Evolutionary conservation across 768 basidiomycete genomes (phyloP), one percentile per base, ranked within the genome.

Genomic region (Hericium alpestre): DNA sequence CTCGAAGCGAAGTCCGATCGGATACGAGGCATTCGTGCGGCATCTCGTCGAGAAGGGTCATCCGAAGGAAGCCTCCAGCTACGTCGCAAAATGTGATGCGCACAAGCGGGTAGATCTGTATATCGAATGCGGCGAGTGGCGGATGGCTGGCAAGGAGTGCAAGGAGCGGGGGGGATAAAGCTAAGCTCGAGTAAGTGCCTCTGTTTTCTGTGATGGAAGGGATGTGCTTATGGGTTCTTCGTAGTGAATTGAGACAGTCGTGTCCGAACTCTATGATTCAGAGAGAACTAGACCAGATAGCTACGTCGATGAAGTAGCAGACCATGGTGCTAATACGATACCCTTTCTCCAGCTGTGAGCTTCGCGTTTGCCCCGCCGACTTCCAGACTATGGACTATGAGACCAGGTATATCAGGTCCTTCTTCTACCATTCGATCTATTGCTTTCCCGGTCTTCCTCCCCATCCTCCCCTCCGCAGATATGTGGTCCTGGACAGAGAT

Each of bases 1-100:
- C 63, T 87, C 86, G 38, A 93, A 82, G 70, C 81, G 91, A 62
- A 92, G 88, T 69, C 94, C 95, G 4, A 97, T 98, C 57, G 95
- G 96, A 1, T 98, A 95, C 65, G 94, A 97, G 66, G 79, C 87
- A 0, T 93, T 93, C 67, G 92, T 93, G 23, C 81, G 76, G 39
- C 83, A 90, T 62, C 77, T 96, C 39, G 79, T 90, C 27, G 77
- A 82, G 52, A 81, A 83, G 40, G 90, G 90, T 0, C 83, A 86
- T 67, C 64, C 70, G 25, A 89, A 81, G 65, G 88, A 95, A 66
- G 96, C 91, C 3, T 73, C 82, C 0, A 57, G 73, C 4, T 98
- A 87, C 66, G 89, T 98, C 20, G 70, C 84, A 2, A 82, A 84
- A 27, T 98, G 95, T 65, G 96, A 98, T 67, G 76, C 83, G 0